Percentiles rank a stretch among this genome's conserved stretches.
Evolutionary conservation across 176 grass and related monocot genomes (phyloP).

Genomic region (Rhipidocladum racemiflorum): DNA sequence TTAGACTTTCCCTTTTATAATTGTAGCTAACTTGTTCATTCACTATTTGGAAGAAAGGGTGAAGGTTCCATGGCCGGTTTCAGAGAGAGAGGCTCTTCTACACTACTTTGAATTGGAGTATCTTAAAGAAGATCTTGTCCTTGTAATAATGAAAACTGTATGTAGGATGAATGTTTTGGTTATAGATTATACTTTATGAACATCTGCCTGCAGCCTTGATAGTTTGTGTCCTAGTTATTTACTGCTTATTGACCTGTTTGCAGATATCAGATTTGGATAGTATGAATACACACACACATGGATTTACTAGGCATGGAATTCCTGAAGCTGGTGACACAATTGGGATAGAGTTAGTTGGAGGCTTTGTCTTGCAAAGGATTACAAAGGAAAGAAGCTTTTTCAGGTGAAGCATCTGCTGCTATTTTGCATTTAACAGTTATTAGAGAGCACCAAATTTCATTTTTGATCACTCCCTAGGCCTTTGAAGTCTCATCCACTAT

Average conservation of each 20-base stretch:
- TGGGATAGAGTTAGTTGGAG: constrained; percentile 84
- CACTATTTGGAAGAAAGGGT: constrained; percentile 89
- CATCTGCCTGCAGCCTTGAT: constrained; percentile 3
- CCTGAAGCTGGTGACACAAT: constrained; percentile 75
- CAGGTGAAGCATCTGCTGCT: constrained; percentile 42
- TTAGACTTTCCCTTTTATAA: constrained; percentile 12
- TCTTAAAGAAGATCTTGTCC: constrained; percentile 82
- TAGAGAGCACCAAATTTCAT: constrained; percentile 11
- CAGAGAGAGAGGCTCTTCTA: constrained; percentile 87
- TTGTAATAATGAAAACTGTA: constrained; percentile 93
- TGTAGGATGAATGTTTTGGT: constrained; percentile 8
- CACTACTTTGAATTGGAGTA: constrained; percentile 94
- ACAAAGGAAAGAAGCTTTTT: constrained; percentile 69
- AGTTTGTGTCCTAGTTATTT: constrained; percentile 13
- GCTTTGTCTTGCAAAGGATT: constrained; percentile 86
- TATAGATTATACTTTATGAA: constrained; percentile 11
- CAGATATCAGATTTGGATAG: constrained; percentile 70
- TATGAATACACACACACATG: constrained; percentile 62
- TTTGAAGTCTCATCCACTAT: neutral
- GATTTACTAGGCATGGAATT: constrained; percentile 63
- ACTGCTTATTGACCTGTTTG: constrained; percentile 20
- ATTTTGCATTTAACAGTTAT: constrained; percentile 12
- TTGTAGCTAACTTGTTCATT: constrained; percentile 53
- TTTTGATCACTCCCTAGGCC: neutral
- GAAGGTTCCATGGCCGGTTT: constrained; percentile 98